These are phyloP conservation scores for Microdochium nivale DNA, from an alignment of 2,329 filamentous ascomycete genomes.

Conservation along the genomic window DNA sequence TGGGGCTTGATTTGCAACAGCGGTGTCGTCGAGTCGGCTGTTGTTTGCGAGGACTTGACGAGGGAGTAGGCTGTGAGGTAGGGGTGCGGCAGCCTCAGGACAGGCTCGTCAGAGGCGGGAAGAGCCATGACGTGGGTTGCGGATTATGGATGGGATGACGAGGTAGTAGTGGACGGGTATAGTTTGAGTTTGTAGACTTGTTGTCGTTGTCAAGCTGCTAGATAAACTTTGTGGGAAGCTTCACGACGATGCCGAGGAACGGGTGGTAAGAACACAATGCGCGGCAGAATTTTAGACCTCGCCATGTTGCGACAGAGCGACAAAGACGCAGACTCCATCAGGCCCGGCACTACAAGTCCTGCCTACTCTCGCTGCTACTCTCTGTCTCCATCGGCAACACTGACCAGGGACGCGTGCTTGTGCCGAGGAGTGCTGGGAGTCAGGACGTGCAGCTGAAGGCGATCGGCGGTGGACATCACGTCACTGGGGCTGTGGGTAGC, in stretches of 20 bases:
- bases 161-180: neutral
- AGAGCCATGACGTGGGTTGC: slow-evolving; percentile 11
- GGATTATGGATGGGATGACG: neutral
- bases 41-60: slow-evolving; percentile 19
- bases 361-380: neutral
- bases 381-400: neutral
- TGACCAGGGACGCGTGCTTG: neutral
- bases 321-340: too few relatives aligned
- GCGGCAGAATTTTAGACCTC: too few relatives aligned
- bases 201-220: neutral
- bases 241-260: too few relatives aligned
- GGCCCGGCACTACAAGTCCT: too few relatives aligned
- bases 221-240: too few relatives aligned
- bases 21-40: slow-evolving; percentile 1
- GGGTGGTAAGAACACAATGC: too few relatives aligned
- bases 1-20: slow-evolving; percentile 26
- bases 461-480: neutral
- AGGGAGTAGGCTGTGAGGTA: slow-evolving; percentile 37
- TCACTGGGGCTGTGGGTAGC: neutral
- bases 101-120: slow-evolving; percentile 21
- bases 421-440: neutral
- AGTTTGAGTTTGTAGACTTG: neutral
- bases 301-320: too few relatives aligned
- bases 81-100: slow-evolving; percentile 40
- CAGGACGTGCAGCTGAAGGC: neutral